Evolutionary conservation across 345 rosid genomes (phyloP).

Genomic region (Salix viminalis): DNA sequence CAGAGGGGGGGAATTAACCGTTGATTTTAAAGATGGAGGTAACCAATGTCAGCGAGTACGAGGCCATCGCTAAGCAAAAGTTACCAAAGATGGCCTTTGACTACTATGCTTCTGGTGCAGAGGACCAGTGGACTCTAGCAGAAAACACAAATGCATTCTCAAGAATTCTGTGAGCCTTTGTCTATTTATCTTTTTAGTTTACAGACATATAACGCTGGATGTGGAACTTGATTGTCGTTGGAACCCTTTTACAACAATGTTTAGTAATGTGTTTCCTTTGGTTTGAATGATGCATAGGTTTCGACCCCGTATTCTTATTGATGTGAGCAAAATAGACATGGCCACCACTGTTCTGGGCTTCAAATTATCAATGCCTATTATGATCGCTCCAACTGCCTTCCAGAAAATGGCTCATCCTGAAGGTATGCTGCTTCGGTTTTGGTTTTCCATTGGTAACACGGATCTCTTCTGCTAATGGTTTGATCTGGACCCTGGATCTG

Average conservation of each 20-base stretch:
- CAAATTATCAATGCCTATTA: conserved; percentile 86
- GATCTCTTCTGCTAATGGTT: not conserved
- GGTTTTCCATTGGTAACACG: not conserved
- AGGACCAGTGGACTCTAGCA: conserved; percentile 86
- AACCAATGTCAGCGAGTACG: conserved; percentile 79
- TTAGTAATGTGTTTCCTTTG: not conserved
- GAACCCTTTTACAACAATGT: not conserved
- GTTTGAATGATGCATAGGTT: conserved; percentile 40
- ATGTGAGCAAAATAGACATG: conserved; percentile 81
- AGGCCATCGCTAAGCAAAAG: conserved; percentile 77
- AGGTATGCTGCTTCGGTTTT: conserved; percentile 34
- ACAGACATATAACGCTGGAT: not conserved
- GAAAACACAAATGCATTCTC: conserved; percentile 85
- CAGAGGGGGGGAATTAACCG: not conserved
- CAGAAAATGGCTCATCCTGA: conserved; percentile 99
- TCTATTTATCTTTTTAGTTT: not conserved
- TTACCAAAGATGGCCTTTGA: conserved; percentile 92
- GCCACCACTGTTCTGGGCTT: conserved; percentile 74
- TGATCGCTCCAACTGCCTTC: conserved; percentile 93
- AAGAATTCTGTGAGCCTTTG: conserved; percentile 61
- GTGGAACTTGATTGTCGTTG: not conserved
- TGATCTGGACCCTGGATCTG: not conserved
- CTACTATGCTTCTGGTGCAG: conserved; percentile 97
- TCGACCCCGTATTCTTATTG: conserved; percentile 83
- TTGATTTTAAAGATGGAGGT: conserved; percentile 47